Conservation (phyloP, 176 grass and related monocot species). For the Eragrostis curvula region DNA sequence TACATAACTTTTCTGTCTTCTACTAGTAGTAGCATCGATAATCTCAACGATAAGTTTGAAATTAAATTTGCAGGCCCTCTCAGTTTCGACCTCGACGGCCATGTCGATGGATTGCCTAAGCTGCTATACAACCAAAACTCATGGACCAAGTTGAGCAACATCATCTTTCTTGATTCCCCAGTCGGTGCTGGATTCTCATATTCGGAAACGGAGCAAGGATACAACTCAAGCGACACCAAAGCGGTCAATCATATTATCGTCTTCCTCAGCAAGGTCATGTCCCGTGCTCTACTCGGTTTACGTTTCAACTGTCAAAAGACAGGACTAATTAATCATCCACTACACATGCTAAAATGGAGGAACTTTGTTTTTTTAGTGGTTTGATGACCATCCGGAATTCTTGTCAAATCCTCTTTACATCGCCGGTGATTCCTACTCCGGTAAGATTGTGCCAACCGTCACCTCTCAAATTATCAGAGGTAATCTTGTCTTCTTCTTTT, state of each 20-base stretch:
- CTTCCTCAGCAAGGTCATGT: slow-evolving; percentile 69
- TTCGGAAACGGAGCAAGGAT: slow-evolving; percentile 36
- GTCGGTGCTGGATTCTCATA: slow-evolving; percentile 76
- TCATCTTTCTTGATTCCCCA: slow-evolving; percentile 82
- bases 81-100: slow-evolving; percentile 36
- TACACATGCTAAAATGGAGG: background rate
- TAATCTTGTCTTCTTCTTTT: slow-evolving; percentile 6
- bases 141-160: slow-evolving; percentile 65
- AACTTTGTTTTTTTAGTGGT: slow-evolving; percentile 53
- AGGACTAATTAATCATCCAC: background rate
- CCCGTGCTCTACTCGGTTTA: background rate
- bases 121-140: slow-evolving; percentile 55
- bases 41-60: too few species aligned
- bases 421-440: slow-evolving; percentile 69
- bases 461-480: slow-evolving; percentile 53
- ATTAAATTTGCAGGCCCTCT: slow-evolving; percentile 58
- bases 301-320: background rate
- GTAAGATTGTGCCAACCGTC: slow-evolving; percentile 57
- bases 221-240: slow-evolving; percentile 42
- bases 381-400: slow-evolving; percentile 61
- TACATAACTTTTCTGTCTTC: too few species aligned
- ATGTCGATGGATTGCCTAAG: slow-evolving; percentile 43
- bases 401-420: slow-evolving; percentile 66
- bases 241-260: slow-evolving; percentile 38
- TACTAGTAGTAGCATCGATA: too few species aligned